Percentiles rank a stretch among this genome's conserved stretches.
Evolutionary conservation across 768 basidiomycete species (phyloP).

Genomic region (Lactifluus hygrophoroides): DNA sequence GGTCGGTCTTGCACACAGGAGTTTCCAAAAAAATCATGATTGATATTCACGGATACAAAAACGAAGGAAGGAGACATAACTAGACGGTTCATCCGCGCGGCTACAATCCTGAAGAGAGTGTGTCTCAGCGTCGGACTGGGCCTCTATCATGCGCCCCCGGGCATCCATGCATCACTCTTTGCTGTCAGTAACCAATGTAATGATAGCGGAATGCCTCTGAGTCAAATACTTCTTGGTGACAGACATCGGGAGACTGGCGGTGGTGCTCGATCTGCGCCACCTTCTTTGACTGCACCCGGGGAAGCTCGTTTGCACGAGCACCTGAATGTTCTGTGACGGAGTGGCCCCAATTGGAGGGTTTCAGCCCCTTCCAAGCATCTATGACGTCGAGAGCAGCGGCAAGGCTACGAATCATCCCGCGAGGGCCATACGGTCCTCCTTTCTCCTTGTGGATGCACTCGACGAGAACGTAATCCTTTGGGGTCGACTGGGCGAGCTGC

Average conservation of each 20-base stretch:
- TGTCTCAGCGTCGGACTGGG: no score
- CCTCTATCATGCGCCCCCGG: not conserved
- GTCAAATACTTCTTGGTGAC: not conserved
- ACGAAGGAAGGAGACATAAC: no score
- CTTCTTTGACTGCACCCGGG: not conserved
- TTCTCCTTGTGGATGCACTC: constrained; percentile 1
- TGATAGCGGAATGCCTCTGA: not conserved
- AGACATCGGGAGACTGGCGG: not conserved
- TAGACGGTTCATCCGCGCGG: no score
- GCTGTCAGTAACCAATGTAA: not conserved
- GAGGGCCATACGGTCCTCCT: constrained; percentile 10
- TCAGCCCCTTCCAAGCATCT: not conserved
- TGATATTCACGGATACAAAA: no score
- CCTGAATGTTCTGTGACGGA: not conserved
- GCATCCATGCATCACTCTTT: not conserved
- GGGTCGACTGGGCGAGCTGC: constrained; percentile 11
- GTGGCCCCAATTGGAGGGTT: constrained; percentile 16
- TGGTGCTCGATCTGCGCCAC: not conserved
- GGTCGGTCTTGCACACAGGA: no score
- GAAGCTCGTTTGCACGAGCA: not conserved
- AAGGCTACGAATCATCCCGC: constrained; percentile 16
- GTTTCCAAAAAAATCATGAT: no score
- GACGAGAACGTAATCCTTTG: constrained; percentile 11
- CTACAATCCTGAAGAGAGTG: not conserved
- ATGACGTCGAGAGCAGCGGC: constrained; percentile 7